Base-by-base conservation (phyloP, 2,329 filamentous ascomycete genomes). In the Epichloe typhina region DNA sequence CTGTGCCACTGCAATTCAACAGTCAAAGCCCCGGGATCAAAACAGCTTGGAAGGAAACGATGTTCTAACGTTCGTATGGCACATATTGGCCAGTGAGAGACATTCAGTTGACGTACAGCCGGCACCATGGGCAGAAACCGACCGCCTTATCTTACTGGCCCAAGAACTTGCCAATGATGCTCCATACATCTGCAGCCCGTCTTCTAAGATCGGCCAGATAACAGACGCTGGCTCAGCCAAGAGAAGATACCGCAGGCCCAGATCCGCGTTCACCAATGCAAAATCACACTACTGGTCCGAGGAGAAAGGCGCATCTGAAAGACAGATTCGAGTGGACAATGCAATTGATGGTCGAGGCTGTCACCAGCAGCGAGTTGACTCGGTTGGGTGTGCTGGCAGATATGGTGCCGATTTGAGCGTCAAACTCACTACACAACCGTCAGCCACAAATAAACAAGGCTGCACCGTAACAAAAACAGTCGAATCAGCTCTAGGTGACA, bases 41-140 rank as follows among this genome's bases (percentile, higher is more conserved):
- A 46, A 53, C 4, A 57, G 55, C 31, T 57, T 67, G 9, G 60
- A 68, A 19, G 64, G 62, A 4, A 57, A 59, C 50, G 68, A 69
- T 52, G 39, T 67, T 5, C 59, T 67, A 23, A 56, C 61, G 17
- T 66, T 63, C 51, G 51, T 69, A 33, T 62, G 59, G 54, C 50
- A 55, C 11, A 58, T 62, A 26, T 47, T 61, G 23, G 48, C 56
- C 5, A 54, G 54, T 15, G 31, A 51, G 12, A 44, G 50, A 12
- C 17, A 47, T 19, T 42, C 50, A 26, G 13, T 37, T 46, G 39
- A 54, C 23, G 36, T 51, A 37, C 13, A 50, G 39, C 37, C 52
- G 6, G 49, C 54, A 17, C 57, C 61, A 4, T 70, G 67, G 68
- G 58, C 53, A 31, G 55, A 62, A 45, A 70, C 68, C 4, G 68